Base-by-base conservation (phyloP, 1,139 yeast genomes). In the Torulaspora pretoriensis region DNA sequence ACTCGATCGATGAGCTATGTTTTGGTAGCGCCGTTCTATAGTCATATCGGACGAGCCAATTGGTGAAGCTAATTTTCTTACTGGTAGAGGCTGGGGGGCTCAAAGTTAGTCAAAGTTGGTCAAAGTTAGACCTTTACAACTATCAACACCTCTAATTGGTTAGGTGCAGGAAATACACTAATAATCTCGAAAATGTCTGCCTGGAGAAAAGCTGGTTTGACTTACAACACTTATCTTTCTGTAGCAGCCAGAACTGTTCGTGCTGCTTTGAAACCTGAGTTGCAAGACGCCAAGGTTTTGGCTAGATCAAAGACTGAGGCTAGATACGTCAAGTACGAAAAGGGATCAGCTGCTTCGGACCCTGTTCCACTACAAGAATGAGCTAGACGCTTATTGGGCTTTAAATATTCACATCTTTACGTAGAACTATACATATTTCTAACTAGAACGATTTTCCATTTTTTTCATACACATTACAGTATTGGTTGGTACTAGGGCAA, bases 181-280 rank as follows among this genome's bases (percentile, higher is more conserved):
- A 19, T 13, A 25, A 9, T 24, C n/a, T 16, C 27, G 46, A 69
- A 55, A 50, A 81, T 81, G 87, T 77, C 88, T 66, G 77, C 81
- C 68, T 82, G 85, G 84, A 83, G 83, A 77, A 85, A 83, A 75
- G 92, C 90, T 61, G 94, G 94, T 64, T 78, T 83, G 65, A 77
- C 90, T 68, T 75, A 72, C 75, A 87, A 87, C 85, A 86, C 83
- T 70, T 92, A 92, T 71, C 76, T 90, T 70, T 80, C 96, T 59
- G 78, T 92, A 65, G 87, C 96, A 60, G 96, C 97, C 67, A 82
- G 81, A 68, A 79, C 95, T 53, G 78, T 88, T 64, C 89, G 97
- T 75, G 75, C 78, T 61, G 83, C 97, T 45, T 80, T 92, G 68
- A 92, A 92, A 77, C 83, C 90, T 57, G 96, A 90, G 63, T 69